Conservation (phyloP, 306 rosid species). For the Acacia acuminata region DNA sequence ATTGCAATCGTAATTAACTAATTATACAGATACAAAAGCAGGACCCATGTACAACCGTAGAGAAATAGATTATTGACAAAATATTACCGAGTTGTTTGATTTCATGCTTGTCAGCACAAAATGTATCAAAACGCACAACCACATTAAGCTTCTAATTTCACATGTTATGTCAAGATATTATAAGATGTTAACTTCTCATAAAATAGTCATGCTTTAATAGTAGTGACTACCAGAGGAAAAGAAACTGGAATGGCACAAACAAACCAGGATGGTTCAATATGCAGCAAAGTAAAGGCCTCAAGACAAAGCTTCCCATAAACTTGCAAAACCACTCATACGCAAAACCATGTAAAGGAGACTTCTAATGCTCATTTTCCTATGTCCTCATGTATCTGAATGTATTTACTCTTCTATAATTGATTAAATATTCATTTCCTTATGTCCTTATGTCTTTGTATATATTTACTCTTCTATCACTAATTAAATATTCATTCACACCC, state of each 20-base stretch:
- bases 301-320: constrained; percentile 1
- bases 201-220: neutral
- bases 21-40: neutral
- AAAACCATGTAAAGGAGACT: neutral
- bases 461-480: neutral
- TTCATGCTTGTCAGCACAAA: neutral
- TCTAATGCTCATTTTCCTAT: neutral
- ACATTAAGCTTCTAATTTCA: neutral
- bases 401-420: neutral
- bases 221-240: neutral
- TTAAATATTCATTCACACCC: neutral
- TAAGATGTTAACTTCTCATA: neutral
- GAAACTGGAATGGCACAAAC: neutral
- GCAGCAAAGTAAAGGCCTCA: neutral
- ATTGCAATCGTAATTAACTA: neutral
- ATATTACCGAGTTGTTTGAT: neutral
- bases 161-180: neutral
- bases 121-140: neutral
- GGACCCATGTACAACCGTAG: neutral
- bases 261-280: neutral
- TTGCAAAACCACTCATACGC: neutral
- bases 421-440: neutral
- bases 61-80: neutral
- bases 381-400: neutral
- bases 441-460: neutral